A percentile compares a stretch with the other conserved stretches of the same genome.
phyloP scores from a whole-genome alignment of 495 filamentous ascomycete species.

The Cladorrhinum samala region DNA sequence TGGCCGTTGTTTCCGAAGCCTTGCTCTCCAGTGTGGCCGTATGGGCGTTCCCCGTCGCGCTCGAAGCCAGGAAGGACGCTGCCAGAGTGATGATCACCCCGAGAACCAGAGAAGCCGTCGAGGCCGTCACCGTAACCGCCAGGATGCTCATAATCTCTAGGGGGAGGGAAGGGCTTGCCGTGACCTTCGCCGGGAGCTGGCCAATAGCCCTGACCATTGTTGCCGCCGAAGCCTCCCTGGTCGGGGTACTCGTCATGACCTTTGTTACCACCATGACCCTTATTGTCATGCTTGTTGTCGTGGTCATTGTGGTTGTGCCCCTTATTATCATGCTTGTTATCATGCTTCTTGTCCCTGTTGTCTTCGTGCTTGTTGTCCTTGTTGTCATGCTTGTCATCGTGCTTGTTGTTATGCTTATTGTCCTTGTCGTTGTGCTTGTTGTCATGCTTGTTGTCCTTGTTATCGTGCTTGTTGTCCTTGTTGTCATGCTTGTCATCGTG shows the following conservation, averaged over 20 bases:
- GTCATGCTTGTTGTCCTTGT: conserved; percentile 2
- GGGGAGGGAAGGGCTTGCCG: background rate
- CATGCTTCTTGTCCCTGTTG: background rate
- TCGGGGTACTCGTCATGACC: background rate
- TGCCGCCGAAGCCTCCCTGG: background rate
- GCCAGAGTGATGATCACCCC: no score
- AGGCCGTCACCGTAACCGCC: background rate
- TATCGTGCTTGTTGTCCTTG: conserved; percentile 3
- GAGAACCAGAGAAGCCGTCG: no score
- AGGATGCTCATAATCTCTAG: background rate
- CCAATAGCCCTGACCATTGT: background rate
- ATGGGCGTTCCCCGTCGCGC: no score
- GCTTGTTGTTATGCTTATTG: background rate
- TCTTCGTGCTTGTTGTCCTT: conserved; percentile 1
- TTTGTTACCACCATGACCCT: background rate
- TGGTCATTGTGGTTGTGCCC: no score
- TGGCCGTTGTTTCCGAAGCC: background rate
- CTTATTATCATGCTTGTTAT: no score
- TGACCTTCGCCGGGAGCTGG: background rate
- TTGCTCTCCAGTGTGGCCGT: no score
- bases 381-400: background rate
- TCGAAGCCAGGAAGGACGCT: no score
- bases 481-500: background rate
- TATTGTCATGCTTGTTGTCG: background rate
- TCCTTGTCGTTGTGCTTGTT: conserved; percentile 5